Percentiles rank a stretch among this genome's conserved stretches.
phyloP scores from a whole-genome alignment of 2,329 filamentous ascomycete species.

The Arthrobotrys conoides region DNA sequence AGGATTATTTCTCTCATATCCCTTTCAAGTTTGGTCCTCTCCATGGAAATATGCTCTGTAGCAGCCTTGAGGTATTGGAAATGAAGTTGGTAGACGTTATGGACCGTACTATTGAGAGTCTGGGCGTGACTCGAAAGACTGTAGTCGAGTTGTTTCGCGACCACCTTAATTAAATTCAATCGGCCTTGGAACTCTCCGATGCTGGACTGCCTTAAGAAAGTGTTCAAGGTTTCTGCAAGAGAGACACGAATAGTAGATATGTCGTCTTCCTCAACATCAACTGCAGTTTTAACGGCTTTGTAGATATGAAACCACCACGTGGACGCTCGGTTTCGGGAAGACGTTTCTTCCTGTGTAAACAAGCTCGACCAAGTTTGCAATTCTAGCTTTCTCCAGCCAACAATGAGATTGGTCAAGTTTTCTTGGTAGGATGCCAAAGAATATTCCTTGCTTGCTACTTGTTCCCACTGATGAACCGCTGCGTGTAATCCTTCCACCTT shows the following conservation, averaged over 20 bases:
- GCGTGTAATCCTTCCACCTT: constrained; percentile 89
- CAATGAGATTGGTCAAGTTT: constrained; percentile 82
- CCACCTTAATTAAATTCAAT: constrained; percentile 74
- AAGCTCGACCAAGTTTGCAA: constrained; percentile 91
- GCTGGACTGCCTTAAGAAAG: constrained; percentile 83
- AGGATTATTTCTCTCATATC: constrained; percentile 93
- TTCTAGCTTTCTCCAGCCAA: constrained; percentile 91
- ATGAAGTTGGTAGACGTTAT: constrained; percentile 43
- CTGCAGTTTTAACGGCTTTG: constrained; percentile 84
- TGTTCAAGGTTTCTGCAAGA: constrained; percentile 82
- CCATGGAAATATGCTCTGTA: constrained; percentile 65
- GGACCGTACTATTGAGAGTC: constrained; percentile 24
- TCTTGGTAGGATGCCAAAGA: constrained; percentile 80
- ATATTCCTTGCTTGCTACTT: constrained; percentile 86
- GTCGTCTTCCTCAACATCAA: constrained; percentile 71
- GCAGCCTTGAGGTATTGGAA: constrained; percentile 40
- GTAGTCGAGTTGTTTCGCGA: constrained; percentile 36
- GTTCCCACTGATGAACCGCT: constrained; percentile 93
- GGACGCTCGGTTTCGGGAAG: constrained; percentile 81
- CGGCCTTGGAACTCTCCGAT: constrained; percentile 84
- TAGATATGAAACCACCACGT: constrained; percentile 98
- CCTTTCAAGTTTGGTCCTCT: constrained; percentile 84
- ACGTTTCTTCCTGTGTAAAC: constrained; percentile 84
- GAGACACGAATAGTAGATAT: constrained; percentile 75
- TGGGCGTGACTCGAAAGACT: constrained; percentile 27